Evolutionary conservation across 495 filamentous ascomycete genomes (phyloP).

Genomic region (Neurospora sp.): DNA sequence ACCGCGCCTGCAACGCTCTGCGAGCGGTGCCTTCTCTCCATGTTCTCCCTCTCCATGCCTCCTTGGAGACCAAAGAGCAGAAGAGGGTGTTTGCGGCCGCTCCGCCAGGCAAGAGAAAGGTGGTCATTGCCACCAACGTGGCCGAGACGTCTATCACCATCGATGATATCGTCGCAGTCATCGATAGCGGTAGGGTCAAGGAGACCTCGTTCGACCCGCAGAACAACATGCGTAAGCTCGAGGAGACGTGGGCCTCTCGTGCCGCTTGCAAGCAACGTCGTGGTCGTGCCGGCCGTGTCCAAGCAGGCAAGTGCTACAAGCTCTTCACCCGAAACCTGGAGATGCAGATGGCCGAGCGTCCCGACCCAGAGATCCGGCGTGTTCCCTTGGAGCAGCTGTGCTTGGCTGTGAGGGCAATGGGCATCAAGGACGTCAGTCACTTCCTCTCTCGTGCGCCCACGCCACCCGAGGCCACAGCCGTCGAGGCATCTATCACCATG

Average conservation of each 20-base stretch:
- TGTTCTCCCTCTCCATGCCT: constrained; percentile 83
- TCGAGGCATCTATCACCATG: constrained; percentile 70
- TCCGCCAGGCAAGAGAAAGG: constrained; percentile 73
- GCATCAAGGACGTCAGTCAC: constrained; percentile 61
- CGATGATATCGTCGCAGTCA: constrained; percentile 91
- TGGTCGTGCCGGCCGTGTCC: constrained; percentile 86
- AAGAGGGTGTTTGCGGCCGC: constrained; percentile 70
- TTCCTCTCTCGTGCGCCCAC: constrained; percentile 85
- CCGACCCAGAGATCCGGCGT: constrained; percentile 85
- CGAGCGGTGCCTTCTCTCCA: constrained; percentile 59
- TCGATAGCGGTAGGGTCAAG: constrained; percentile 90
- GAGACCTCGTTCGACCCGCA: constrained; percentile 90
- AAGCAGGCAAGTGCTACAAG: constrained; percentile 88
- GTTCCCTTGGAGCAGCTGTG: constrained; percentile 93
- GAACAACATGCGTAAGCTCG: constrained; percentile 87
- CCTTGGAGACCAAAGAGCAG: constrained; percentile 78
- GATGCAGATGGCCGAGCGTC: constrained; percentile 73
- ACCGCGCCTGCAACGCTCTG: constrained; percentile 63
- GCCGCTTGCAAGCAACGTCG: constrained; percentile 96
- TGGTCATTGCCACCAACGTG: constrained; percentile 91
- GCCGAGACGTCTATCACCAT: constrained; percentile 98
- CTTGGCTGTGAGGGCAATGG: constrained; percentile 90
- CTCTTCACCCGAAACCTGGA: constrained; percentile 83
- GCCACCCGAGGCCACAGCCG: constrained; percentile 72
- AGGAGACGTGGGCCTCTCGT: constrained; percentile 89